Evolutionary conservation across 768 basidiomycete species (phyloP), one percentile per base, ranked within the genome.

Genomic region (Coprinopsis sp.): DNA sequence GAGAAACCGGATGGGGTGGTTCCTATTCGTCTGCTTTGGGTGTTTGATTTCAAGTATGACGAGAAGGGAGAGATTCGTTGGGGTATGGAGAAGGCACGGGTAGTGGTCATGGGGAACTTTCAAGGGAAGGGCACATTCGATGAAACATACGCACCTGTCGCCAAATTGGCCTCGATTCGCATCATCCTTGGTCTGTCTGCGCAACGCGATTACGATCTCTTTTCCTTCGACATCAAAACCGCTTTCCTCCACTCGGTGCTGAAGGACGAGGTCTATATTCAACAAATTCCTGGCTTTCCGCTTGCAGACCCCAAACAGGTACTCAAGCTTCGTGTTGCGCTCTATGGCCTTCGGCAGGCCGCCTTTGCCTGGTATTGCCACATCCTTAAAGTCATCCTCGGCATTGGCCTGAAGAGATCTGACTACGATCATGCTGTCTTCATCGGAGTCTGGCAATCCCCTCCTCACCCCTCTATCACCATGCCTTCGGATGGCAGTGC

Each of bases 61-160:
- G 10, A 31, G 14, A 18, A 24, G 3, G 19, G 45, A 2, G 16
- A 6, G 13, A 23, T 37, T 3, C 36, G n/a, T 6, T 21, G 30
- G 21, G 45, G 45, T 11, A 19, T 23, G 2, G 45, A 57, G 37
- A 47, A 52, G 30, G 69, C 60, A 0, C n/a, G 60, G 11, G 37
- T 74, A 18, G 69, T 72, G 1, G 70, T 67, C 2, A 54, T 63
- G 51, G 72, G 74, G 0, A 72, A 60, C 50, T 53, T 55, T 2
- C 73, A 74, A 47, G 56, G 61, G 2, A 66, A 68, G 0, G 49
- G 65, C 19, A 65, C 72, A 31, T 74, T 59, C 38, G 54, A 56
- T 23, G 60, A 69, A 21, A 70, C 61, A 0, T 69, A 59, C 33
- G 37, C 65, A 1, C 65, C 60, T 0, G 59, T 64, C 0, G n/a